Conservation (phyloP, 140 eudicot genomes). For the Anethum foeniculum region DNA sequence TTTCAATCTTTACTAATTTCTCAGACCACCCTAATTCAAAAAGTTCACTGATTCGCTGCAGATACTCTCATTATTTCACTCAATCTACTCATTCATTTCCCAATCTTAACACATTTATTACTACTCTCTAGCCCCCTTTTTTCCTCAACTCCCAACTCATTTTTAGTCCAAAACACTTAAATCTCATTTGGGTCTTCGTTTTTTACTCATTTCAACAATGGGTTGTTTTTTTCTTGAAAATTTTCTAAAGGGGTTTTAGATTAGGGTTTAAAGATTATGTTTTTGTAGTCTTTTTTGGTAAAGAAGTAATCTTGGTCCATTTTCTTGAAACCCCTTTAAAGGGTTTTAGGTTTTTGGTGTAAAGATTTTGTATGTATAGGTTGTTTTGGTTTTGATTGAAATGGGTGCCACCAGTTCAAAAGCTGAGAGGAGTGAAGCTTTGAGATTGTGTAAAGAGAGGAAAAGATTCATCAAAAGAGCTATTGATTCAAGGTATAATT, state of each 20-base stretch:
- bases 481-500: slow-evolving; percentile 66
- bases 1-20: slow-evolving; percentile 12
- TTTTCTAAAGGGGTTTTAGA: neutral
- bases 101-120: neutral
- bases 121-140: neutral
- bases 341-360: neutral
- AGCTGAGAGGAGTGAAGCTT: slow-evolving; percentile 56
- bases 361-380: neutral
- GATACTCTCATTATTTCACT: slow-evolving; percentile 11
- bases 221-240: neutral
- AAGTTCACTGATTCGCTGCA: neutral
- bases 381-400: neutral
- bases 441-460: slow-evolving; percentile 72
- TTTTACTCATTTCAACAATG: neutral
- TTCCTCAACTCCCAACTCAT: neutral
- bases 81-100: neutral
- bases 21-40: slow-evolving; percentile 7
- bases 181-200: slow-evolving; percentile 1
- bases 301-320: neutral
- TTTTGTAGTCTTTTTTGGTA: neutral
- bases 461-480: slow-evolving; percentile 68
- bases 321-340: too few relatives aligned
- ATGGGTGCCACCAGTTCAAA: slow-evolving; percentile 78
- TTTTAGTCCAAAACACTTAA: neutral
- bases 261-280: slow-evolving; percentile 6